Evolutionary conservation across 441 rosid genomes (phyloP).

Genomic region (Corymbia calophylla): DNA sequence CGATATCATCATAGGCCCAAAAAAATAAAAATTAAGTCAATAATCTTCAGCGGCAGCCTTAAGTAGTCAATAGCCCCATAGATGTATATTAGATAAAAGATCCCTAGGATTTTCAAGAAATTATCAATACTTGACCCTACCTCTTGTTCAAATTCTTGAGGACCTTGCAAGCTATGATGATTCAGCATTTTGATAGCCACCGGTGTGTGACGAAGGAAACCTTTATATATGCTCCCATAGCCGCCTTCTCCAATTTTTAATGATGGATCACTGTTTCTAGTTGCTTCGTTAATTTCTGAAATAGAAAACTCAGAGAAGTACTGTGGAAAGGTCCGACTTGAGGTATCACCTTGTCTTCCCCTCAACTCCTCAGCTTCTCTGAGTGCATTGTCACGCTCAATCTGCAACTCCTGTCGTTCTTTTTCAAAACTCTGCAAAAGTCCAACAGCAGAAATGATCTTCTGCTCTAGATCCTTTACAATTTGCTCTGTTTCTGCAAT

Average conservation of each 20-base stretch:
- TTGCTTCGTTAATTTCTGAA: slow-evolving; percentile 76
- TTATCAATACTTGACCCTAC: slow-evolving; percentile 23
- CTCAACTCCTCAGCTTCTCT: slow-evolving; percentile 84
- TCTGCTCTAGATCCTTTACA: slow-evolving; percentile 64
- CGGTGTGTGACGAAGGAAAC: slow-evolving; percentile 50
- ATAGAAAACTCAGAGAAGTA: slow-evolving; percentile 66
- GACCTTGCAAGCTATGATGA: slow-evolving; percentile 79
- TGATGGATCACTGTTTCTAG: slow-evolving; percentile 56
- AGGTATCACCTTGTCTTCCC: slow-evolving; percentile 50
- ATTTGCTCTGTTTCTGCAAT: slow-evolving; percentile 47
- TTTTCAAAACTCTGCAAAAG: slow-evolving; percentile 57
- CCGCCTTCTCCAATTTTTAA: slow-evolving; percentile 94
- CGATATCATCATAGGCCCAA: neutral
- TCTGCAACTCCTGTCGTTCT: slow-evolving; percentile 69
- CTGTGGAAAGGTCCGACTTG: slow-evolving; percentile 35
- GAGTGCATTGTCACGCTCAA: slow-evolving; percentile 73
- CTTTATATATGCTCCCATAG: slow-evolving; percentile 83
- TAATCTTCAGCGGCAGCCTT: neutral
- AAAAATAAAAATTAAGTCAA: neutral
- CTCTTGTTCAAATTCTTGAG: slow-evolving; percentile 84
- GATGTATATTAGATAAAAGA: neutral
- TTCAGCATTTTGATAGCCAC: slow-evolving; percentile 83
- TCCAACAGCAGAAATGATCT: slow-evolving; percentile 78
- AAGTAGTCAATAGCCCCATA: neutral
- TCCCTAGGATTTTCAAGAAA: neutral